Conservation (phyloP, 768 basidiomycete species). For the Suillus clintonianus region DNA sequence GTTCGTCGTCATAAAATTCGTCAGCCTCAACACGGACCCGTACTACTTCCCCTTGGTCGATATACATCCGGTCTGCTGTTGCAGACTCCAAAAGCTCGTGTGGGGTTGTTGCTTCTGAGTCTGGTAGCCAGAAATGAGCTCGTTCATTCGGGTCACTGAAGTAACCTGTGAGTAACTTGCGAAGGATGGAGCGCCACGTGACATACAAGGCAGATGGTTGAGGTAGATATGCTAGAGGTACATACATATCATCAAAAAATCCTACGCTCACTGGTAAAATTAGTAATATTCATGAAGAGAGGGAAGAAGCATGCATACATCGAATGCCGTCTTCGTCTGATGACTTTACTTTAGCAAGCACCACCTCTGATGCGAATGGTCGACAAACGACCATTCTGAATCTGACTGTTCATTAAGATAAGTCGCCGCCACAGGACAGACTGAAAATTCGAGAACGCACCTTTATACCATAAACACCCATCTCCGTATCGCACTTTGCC, state of each 20-base stretch:
- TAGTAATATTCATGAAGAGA: slow-evolving; percentile 2
- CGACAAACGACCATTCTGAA: slow-evolving; percentile 91
- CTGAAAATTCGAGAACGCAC: slow-evolving; percentile 42
- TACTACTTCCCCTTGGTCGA: slow-evolving; percentile 74
- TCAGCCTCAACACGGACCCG: slow-evolving; percentile 80
- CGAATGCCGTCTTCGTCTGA: slow-evolving; percentile 85
- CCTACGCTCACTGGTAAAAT: slow-evolving; percentile 68
- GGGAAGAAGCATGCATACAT: slow-evolving; percentile 47
- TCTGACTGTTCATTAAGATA: slow-evolving; percentile 52
- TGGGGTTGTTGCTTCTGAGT: slow-evolving; percentile 48
- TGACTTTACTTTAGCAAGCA: slow-evolving; percentile 86
- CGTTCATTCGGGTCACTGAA: slow-evolving; percentile 79
- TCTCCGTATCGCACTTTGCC: slow-evolving; percentile 95
- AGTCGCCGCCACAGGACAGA: not conserved
- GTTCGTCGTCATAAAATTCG: slow-evolving; percentile 85
- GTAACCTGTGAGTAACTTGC: not conserved
- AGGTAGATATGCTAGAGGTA: slow-evolving; percentile 79
- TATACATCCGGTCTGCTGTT: slow-evolving; percentile 70
- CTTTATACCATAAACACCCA: slow-evolving; percentile 92
- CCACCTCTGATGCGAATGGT: slow-evolving; percentile 87
- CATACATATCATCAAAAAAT: slow-evolving; percentile 94
- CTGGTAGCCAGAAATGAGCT: slow-evolving; percentile 81
- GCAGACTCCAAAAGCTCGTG: slow-evolving; percentile 73
- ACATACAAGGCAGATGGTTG: slow-evolving; percentile 79
- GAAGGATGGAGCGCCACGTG: not conserved